These are phyloP conservation scores for Penicillium roqueforti DNA, from an alignment of 495 filamentous ascomycete species.

Conservation along the genomic window DNA sequence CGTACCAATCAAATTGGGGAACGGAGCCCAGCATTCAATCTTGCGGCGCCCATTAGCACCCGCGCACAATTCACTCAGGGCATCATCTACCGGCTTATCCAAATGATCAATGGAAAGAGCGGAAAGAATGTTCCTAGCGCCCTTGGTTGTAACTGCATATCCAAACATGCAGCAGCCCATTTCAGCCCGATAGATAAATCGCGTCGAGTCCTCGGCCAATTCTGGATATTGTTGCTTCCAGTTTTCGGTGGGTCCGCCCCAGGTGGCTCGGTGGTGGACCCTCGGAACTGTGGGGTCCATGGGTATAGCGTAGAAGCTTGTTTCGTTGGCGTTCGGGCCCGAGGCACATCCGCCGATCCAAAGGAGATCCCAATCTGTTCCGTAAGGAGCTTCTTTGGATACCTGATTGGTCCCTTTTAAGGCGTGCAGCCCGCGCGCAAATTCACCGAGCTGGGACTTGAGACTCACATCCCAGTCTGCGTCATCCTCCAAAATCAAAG, in stretches of 20 bases:
- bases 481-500: slow-evolving; percentile 55
- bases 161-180: slow-evolving; percentile 28
- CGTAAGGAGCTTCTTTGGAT: slow-evolving; percentile 47
- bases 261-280: slow-evolving; percentile 13
- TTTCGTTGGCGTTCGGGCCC: slow-evolving; percentile 19
- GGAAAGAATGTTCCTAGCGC: slow-evolving; percentile 50
- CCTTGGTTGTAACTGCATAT: slow-evolving; percentile 52
- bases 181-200: slow-evolving; percentile 27
- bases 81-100: slow-evolving; percentile 24
- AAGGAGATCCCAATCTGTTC: slow-evolving; percentile 54
- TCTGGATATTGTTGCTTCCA: slow-evolving; percentile 23
- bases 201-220: slow-evolving; percentile 23
- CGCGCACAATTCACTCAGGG: slow-evolving; percentile 27
- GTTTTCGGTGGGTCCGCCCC: slow-evolving; percentile 15
- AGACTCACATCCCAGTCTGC: slow-evolving; percentile 55
- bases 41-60: slow-evolving; percentile 15
- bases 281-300: slow-evolving; percentile 27
- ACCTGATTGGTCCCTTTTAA: slow-evolving; percentile 24
- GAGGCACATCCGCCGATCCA: slow-evolving; percentile 53
- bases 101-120: slow-evolving; percentile 26
- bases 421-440: slow-evolving; percentile 29
- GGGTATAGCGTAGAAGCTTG: slow-evolving; percentile 27
- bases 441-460: slow-evolving; percentile 50
- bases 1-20: slow-evolving; percentile 28
- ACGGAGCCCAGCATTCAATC: slow-evolving; percentile 29